phyloP scores from a whole-genome alignment of 1,284 basidiomycete species.

The Irpex lacteus region DNA sequence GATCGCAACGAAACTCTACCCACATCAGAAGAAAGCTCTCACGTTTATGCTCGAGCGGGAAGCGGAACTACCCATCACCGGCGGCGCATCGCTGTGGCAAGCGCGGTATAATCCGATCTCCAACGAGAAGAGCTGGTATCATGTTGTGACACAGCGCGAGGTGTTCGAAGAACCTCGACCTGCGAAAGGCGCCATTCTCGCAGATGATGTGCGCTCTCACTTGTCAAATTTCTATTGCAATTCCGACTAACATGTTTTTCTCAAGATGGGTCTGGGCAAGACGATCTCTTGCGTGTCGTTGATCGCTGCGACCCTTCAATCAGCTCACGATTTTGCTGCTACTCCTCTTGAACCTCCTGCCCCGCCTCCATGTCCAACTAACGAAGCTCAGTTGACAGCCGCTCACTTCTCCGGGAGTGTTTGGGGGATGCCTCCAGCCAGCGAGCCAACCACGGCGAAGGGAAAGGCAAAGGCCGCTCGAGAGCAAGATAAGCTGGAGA shows the following conservation, averaged over 20 bases:
- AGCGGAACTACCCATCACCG: constrained; percentile 54
- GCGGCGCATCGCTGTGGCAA: constrained; percentile 79
- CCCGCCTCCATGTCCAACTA: constrained; percentile 39
- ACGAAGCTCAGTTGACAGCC: constrained; percentile 43
- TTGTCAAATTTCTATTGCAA: neutral
- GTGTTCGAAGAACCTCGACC: constrained; percentile 66
- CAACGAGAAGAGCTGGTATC: constrained; percentile 62
- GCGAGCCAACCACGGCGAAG: constrained; percentile 39
- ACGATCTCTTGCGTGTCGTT: constrained; percentile 93
- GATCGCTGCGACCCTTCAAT: constrained; percentile 79
- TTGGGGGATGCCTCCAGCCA: constrained; percentile 75
- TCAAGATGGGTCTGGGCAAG: constrained; percentile 96
- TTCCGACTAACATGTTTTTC: constrained; percentile 7
- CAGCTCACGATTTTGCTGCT: constrained; percentile 69
- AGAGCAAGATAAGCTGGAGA: constrained; percentile 64
- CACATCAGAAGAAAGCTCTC: constrained; percentile 97
- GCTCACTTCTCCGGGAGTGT: constrained; percentile 75
- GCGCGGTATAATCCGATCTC: constrained; percentile 50
- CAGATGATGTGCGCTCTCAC: constrained; percentile 76
- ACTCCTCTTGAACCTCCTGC: constrained; percentile 46
- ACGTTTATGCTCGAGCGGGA: constrained; percentile 97
- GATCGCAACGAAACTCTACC: constrained; percentile 88
- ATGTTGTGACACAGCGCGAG: constrained; percentile 85
- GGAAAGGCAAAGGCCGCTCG: constrained; percentile 62
- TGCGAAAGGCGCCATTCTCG: constrained; percentile 88